Base-by-base conservation (phyloP, 2,329 filamentous ascomycete species). In the Diplocarpon mali region DNA sequence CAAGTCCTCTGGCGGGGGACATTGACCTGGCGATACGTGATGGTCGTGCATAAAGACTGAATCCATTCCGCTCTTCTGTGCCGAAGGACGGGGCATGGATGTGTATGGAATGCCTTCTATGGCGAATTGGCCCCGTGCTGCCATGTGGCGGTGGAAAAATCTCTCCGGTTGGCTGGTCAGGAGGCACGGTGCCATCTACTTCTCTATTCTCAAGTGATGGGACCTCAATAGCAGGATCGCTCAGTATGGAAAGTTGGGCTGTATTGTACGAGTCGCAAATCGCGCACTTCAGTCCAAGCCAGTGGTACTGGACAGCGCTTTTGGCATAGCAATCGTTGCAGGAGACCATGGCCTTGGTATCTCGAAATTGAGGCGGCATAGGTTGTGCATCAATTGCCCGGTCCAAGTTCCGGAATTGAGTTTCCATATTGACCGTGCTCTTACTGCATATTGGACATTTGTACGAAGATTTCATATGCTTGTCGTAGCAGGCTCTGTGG, bases 371-470 rank as follows among this genome's bases (percentile, higher is more conserved):
- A 5, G 72, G 67, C 0, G 92, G 92, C 88, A 98, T 96, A 1
- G 92, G 92, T 61, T 98, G 92, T 36, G 75, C 74, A 52, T 84
- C 75, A 48, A 98, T 95, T 40, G 87, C 82, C 42, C 88, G 77
- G 58, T 95, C 90, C 29, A 96, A 67, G 55, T 92, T 92, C 39
- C 87, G 80, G 68, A 96, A 98, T 56, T 93, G 85, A 31, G 85
- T 77, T 60, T 95, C 90, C 90, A 98, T 98, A 60, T 96, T 96
- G 53, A 87, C 78, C n/a, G 94, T 83, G 52, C 85, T 95, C 65
- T 92, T 94, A 67, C 83, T 94, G 72, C 92, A 98, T 39, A 95
- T 88, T 0, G 90, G 92, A 58, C 92, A 98, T 60, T 90, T 93
- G 68, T 96, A 98, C 5, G 89, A 93, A 3, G 79, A 80, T 57